Evolutionary conservation across 192 early-diverging fungal genomes (phyloP).

Genomic region (Phlyctochytrium arcticum): DNA sequence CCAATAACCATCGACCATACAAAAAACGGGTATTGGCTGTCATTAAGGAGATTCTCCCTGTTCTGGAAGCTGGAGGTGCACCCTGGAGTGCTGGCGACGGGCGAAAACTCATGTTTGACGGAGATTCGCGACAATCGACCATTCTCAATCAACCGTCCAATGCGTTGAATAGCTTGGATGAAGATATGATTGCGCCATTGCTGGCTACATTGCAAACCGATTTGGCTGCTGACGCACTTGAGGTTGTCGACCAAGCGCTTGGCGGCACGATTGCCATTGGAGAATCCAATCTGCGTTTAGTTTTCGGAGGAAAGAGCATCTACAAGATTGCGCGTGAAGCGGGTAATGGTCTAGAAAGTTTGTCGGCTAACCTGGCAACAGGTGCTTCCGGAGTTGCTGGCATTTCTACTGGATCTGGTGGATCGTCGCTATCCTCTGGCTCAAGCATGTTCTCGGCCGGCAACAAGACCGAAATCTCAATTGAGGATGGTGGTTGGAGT

Average conservation of each 20-base stretch:
- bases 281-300: conserved; percentile 28
- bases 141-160: background rate
- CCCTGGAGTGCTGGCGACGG: no score
- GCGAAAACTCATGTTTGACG: no score
- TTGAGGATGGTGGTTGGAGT: conserved; percentile 31
- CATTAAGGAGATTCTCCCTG: conserved; percentile 64
- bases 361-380: conserved; percentile 1
- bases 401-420: no score
- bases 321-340: conserved; percentile 33
- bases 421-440: background rate
- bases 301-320: conserved; percentile 40
- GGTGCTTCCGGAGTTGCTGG: background rate
- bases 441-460: no score
- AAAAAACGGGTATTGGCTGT: conserved; percentile 58
- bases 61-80: conserved; percentile 33
- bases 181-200: conserved; percentile 64
- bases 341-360: background rate
- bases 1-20: conserved; percentile 60
- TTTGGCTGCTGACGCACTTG: conserved; percentile 60
- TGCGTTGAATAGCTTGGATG: conserved; percentile 30
- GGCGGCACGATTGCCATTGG: conserved; percentile 6
- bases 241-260: conserved; percentile 67
- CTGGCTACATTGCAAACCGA: conserved; percentile 61
- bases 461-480: background rate
- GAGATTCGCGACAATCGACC: background rate